Evolutionary conservation across 768 basidiomycete species (phyloP).

Genomic region (Lanmaoa pseudosensibilis): DNA sequence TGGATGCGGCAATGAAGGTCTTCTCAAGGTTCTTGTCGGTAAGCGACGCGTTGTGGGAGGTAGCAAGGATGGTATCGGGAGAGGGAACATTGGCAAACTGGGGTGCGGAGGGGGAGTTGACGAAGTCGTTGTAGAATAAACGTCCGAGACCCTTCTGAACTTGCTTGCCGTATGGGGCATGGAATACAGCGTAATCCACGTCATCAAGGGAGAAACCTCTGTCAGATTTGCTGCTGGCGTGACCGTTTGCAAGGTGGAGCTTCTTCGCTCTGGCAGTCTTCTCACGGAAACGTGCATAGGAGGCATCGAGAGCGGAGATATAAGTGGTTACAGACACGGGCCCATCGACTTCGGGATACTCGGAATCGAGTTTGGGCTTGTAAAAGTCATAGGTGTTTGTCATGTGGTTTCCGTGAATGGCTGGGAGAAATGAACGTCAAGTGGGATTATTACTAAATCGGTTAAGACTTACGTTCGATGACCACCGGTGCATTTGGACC

Average conservation of each 20-base stretch:
- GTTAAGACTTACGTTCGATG: constrained; percentile 77
- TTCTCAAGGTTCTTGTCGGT: constrained; percentile 97
- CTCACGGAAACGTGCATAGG: constrained; percentile 81
- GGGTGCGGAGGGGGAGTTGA: constrained; percentile 67
- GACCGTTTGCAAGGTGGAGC: constrained; percentile 36
- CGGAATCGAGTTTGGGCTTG: constrained; percentile 94
- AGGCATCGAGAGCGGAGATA: constrained; percentile 87
- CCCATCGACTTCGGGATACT: constrained; percentile 96
- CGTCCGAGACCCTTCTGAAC: constrained; percentile 97
- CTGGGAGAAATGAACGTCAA: constrained; percentile 42
- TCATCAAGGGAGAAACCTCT: constrained; percentile 68
- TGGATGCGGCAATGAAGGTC: constrained; percentile 81
- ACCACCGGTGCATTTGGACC: constrained; percentile 95
- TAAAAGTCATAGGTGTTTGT: constrained; percentile 98
- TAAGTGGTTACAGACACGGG: constrained; percentile 96
- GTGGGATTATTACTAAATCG: background rate
- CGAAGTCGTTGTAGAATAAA: constrained; percentile 90
- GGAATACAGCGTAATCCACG: constrained; percentile 94
- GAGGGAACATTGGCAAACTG: constrained; percentile 69
- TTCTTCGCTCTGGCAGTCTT: constrained; percentile 73
- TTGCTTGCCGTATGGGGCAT: constrained; percentile 98
- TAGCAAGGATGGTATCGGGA: constrained; percentile 66
- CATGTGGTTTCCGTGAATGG: constrained; percentile 96
- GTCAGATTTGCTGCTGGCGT: constrained; percentile 35
- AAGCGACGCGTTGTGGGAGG: constrained; percentile 71